Evolutionary conservation across 306 rosid genomes (phyloP).

Genomic region (Cucurbita ficifolia): DNA sequence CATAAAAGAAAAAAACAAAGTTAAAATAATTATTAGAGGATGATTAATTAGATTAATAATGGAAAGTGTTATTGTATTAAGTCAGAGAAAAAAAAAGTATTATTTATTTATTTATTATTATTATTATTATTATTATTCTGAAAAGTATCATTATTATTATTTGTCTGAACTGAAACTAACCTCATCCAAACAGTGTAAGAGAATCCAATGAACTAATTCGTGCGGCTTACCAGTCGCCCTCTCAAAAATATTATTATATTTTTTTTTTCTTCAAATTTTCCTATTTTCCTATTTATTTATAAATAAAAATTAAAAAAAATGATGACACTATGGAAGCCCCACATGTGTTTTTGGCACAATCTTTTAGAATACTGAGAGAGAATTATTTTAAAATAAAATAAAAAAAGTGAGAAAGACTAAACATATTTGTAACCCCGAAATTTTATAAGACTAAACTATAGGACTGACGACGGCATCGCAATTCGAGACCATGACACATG

Average conservation of each 20-base stretch:
- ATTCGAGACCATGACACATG: too few relatives aligned
- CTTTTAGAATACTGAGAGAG: background rate
- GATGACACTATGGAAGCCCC: background rate
- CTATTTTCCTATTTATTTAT: background rate
- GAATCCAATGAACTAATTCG: constrained; percentile 9
- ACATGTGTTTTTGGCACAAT: constrained; percentile 4
- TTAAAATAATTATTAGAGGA: background rate
- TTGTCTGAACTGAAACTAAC: background rate
- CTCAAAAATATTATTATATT: background rate
- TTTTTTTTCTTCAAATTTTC: background rate
- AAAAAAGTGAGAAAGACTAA: too few relatives aligned
- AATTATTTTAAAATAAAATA: background rate
- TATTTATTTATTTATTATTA: too few relatives aligned
- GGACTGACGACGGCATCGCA: too few relatives aligned
- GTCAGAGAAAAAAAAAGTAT: too few relatives aligned
- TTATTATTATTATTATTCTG: background rate
- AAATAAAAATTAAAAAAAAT: background rate
- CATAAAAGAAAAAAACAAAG: background rate
- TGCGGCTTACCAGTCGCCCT: constrained; percentile 2
- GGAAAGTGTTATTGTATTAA: background rate
- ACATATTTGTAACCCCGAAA: too few relatives aligned
- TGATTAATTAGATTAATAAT: background rate
- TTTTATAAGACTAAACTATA: too few relatives aligned
- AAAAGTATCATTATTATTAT: background rate
- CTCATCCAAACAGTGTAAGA: constrained; percentile 2